phyloP scores from a whole-genome alignment of 306 rosid species.

The Ziziphus jujuba region DNA sequence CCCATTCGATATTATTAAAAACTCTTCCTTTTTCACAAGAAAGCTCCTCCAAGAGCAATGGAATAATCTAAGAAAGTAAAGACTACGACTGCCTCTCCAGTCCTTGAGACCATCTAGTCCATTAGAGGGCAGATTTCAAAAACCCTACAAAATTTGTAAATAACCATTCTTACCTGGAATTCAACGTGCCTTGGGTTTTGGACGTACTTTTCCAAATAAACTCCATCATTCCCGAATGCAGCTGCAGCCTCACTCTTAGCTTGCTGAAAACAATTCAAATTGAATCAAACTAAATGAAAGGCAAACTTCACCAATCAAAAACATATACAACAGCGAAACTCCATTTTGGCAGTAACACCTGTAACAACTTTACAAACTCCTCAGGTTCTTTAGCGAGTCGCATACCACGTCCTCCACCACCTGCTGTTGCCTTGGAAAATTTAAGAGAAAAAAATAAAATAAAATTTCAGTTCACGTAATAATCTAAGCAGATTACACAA shows the following conservation, averaged over 20 bases:
- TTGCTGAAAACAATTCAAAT: slow-evolving; percentile 64
- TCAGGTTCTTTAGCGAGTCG: slow-evolving; percentile 96
- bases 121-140: too few relatives aligned
- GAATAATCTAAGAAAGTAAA: too few relatives aligned
- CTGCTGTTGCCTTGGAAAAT: slow-evolving; percentile 86
- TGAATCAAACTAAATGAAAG: slow-evolving; percentile 21
- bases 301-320: slow-evolving; percentile 9
- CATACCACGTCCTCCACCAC: slow-evolving; percentile 99
- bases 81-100: too few relatives aligned
- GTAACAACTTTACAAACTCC: slow-evolving; percentile 95
- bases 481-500: slow-evolving; percentile 2
- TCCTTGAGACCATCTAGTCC: too few relatives aligned
- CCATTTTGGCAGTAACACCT: slow-evolving; percentile 43
- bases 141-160: too few relatives aligned
- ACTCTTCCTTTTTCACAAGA: too few relatives aligned
- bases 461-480: slow-evolving; percentile 37
- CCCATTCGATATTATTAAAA: slow-evolving; percentile 11
- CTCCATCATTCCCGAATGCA: slow-evolving; percentile 99
- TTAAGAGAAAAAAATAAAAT: slow-evolving; percentile 13
- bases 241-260: slow-evolving; percentile 99
- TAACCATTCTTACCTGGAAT: slow-evolving; percentile 67
- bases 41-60: too few relatives aligned
- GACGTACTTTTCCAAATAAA: slow-evolving; percentile 92
- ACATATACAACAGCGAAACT: too few relatives aligned
- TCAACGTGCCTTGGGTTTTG: slow-evolving; percentile 98